These are phyloP conservation scores for Acorus calamus DNA, from an alignment of 106 monocot genomes.

Conservation along the genomic window DNA sequence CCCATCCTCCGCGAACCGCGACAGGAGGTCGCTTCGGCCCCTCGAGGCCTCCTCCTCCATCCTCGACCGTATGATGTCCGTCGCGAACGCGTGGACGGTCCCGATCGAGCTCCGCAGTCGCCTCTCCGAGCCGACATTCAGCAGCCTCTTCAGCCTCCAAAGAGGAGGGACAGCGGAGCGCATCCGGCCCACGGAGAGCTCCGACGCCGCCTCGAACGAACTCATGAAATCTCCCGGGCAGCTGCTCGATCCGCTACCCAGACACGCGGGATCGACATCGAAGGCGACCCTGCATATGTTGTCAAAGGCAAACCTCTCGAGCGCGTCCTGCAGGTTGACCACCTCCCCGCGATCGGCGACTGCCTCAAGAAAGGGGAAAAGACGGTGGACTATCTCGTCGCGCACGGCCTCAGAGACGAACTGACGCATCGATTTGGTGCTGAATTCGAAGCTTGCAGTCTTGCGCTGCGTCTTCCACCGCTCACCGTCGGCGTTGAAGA, in stretches of 20 bases:
- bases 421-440: constrained; percentile 12
- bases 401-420: constrained; percentile 12
- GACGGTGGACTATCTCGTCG: background rate
- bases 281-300: constrained; percentile 22
- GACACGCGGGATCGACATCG: constrained; percentile 9
- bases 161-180: too few species aligned
- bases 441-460: constrained; percentile 16
- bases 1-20: too few species aligned
- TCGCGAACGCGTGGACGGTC: too few species aligned
- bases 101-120: too few species aligned
- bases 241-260: background rate
- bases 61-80: too few species aligned
- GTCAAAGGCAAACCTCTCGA: constrained; percentile 29
- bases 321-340: constrained; percentile 22
- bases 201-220: too few species aligned
- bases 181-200: too few species aligned
- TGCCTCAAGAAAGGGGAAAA: background rate
- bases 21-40: too few species aligned
- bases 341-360: background rate
- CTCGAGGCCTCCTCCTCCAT: too few species aligned
- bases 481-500: constrained; percentile 12
- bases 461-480: constrained; percentile 10
- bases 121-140: too few species aligned
- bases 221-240: background rate
- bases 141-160: too few species aligned